Evolutionary conservation across 768 basidiomycete genomes (phyloP).

Genomic region (Lactarius indigo): DNA sequence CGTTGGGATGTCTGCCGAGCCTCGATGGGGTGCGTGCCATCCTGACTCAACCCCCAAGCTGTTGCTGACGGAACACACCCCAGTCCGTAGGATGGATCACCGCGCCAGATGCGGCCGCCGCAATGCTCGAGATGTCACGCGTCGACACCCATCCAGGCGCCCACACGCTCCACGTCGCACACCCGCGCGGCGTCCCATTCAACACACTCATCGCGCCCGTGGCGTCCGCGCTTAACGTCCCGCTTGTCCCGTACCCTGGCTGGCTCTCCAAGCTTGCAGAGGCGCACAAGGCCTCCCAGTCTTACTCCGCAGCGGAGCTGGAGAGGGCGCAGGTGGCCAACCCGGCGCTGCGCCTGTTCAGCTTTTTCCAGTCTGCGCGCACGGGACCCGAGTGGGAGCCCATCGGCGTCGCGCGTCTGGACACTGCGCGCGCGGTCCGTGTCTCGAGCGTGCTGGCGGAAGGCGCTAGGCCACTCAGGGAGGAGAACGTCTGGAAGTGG

Average conservation of each 20-base stretch:
- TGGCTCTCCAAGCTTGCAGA: slow-evolving; percentile 28
- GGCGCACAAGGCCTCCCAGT: slow-evolving; percentile 8
- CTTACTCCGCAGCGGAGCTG: slow-evolving; percentile 11
- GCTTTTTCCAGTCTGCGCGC: slow-evolving; percentile 23
- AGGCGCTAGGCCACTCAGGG: slow-evolving; percentile 13
- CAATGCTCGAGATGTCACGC: slow-evolving; percentile 29
- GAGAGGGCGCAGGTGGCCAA: slow-evolving; percentile 21
- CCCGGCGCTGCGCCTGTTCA: slow-evolving; percentile 23
- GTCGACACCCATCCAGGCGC: slow-evolving; percentile 15
- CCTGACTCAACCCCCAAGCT: background rate
- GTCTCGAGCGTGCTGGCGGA: slow-evolving; percentile 22
- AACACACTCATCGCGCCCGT: slow-evolving; percentile 23
- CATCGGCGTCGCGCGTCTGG: slow-evolving; percentile 26
- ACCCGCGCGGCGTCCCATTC: slow-evolving; percentile 29
- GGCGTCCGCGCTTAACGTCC: slow-evolving; percentile 24
- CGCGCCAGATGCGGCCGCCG: slow-evolving; percentile 27
- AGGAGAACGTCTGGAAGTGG: slow-evolving; percentile 23
- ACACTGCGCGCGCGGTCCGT: slow-evolving; percentile 18
- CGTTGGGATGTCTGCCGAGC: slow-evolving; percentile 26
- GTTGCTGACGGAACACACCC: background rate
- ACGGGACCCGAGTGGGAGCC: slow-evolving; percentile 27
- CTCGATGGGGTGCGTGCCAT: slow-evolving; percentile 23
- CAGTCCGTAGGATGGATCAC: slow-evolving; percentile 31
- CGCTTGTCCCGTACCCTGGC: slow-evolving; percentile 27
- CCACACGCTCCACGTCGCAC: slow-evolving; percentile 25